Evolutionary conservation across 2,329 filamentous ascomycete species (phyloP), one percentile per base, ranked within the genome.

Genomic region (Fusarium chuoi): DNA sequence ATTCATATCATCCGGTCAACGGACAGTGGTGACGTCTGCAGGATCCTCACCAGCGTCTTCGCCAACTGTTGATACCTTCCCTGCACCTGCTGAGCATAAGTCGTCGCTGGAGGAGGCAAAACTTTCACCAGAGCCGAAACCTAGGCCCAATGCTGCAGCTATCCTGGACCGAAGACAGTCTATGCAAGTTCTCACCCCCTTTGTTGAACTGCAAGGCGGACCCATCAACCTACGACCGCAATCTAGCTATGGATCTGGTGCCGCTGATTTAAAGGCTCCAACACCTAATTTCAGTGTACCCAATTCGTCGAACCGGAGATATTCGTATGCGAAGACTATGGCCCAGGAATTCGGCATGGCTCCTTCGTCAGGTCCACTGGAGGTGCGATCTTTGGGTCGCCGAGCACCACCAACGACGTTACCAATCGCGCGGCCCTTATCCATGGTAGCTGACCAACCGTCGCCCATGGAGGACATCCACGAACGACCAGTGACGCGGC

Each of bases 1-100:
- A 0, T 88, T 86, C 70, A 84, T 90, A 44, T 92, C 90, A 5
- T 90, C 89, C 10, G 88, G 88, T 12, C 89, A 91, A 77, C 85
- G 88, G 65, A 92, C 90, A 7, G 82, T 89, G 33, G 77, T 90
- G 13, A 91, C 89, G 5, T 91, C 90, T 0, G 85, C 87, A 24
- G 86, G 84, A 36, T 78, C 76, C 9, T 91, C 90, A 0, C 88
- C 89, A 6, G 84, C 88, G 22, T 85, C 83, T 63, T 91, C 90
- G 4, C 90, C 90, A 0, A 85, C 85, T 2, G 83, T 85, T 18
- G 87, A 88, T 41, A 88, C 83, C 61, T 90, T 89, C 63, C 78
- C 78, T 20, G 41, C 67, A 61, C 36, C 70, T 39, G 55, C 68
- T 45, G 74, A 78, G 33, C 76, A 78, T 24, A 64, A 70, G 59